phyloP scores from a whole-genome alignment of 306 rosid species.

The Macrotyloma uniflorum region DNA sequence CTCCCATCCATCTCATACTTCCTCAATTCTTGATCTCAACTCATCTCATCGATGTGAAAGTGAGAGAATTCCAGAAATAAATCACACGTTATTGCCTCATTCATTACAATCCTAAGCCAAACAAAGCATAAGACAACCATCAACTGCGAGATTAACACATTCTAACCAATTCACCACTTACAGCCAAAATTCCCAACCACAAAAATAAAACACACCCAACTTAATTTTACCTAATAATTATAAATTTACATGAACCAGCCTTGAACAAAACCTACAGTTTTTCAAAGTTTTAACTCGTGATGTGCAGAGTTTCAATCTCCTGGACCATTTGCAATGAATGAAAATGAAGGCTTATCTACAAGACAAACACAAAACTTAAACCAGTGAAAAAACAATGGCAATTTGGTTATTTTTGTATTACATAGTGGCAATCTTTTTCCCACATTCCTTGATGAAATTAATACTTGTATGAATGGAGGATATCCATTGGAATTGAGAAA shows the following conservation, averaged over 20 bases:
- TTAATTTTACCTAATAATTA: background rate
- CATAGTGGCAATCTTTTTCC: background rate
- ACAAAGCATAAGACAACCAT: slow-evolving; percentile 51
- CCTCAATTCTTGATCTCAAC: background rate
- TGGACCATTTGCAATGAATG: slow-evolving; percentile 47
- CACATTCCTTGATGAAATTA: background rate
- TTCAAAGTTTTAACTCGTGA: slow-evolving; percentile 25
- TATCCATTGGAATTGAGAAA: slow-evolving; percentile 12
- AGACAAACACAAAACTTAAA: background rate
- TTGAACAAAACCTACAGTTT: slow-evolving; percentile 1
- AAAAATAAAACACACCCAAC: background rate
- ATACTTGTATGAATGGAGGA: slow-evolving; percentile 1
- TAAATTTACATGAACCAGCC: background rate
- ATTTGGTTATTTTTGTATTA: slow-evolving; percentile 9
- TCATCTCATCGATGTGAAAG: background rate
- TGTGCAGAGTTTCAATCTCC: slow-evolving; percentile 32
- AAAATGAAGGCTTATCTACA: slow-evolving; percentile 27
- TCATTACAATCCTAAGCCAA: slow-evolving; percentile 21
- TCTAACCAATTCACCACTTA: slow-evolving; percentile 20
- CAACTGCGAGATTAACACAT: slow-evolving; percentile 43
- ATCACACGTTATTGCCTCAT: background rate
- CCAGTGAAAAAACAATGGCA: slow-evolving; percentile 4
- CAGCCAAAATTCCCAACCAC: background rate
- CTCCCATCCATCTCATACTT: slow-evolving; percentile 14
- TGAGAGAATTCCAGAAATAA: background rate